Evolutionary conservation across 2,329 filamentous ascomycete species (phyloP).

Genomic region (Onygena corvina): DNA sequence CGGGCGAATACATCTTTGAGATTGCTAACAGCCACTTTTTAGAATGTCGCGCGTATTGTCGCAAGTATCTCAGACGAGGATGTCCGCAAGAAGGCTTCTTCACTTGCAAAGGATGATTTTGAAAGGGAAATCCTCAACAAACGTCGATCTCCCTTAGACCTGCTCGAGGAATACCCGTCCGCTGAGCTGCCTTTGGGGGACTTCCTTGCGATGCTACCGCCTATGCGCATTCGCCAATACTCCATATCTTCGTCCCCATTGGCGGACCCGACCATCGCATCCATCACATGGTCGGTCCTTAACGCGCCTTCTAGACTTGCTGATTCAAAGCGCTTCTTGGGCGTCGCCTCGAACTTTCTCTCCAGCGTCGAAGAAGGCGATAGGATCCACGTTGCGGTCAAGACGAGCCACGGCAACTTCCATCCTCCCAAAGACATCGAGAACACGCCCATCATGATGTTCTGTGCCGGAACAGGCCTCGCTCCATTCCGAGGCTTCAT

Average conservation of each 20-base stretch:
- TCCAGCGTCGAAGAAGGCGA: neutral
- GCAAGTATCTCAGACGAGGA: neutral
- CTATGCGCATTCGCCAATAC: conserved; percentile 4
- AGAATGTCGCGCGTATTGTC: neutral
- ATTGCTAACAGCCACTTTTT: neutral
- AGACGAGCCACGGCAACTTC: conserved; percentile 1
- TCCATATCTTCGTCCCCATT: neutral
- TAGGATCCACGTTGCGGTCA: conserved; percentile 3
- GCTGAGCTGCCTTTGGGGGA: neutral
- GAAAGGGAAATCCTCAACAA: neutral
- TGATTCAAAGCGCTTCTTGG: neutral
- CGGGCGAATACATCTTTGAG: neutral
- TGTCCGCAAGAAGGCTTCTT: neutral
- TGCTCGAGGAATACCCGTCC: neutral
- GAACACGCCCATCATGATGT: conserved; percentile 2
- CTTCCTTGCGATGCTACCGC: conserved; percentile 1
- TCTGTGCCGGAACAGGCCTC: conserved; percentile 1
- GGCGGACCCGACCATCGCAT: conserved; percentile 1
- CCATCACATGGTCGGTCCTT: neutral
- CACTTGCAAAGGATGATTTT: neutral
- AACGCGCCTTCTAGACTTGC: neutral
- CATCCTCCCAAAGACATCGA: conserved; percentile 1
- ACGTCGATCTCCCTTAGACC: neutral
- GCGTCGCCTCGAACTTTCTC: neutral
- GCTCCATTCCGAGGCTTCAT: neutral